Evolutionary conservation across 1,139 yeast genomes (phyloP).

Genomic region (Schwanniomyces etchellsii): DNA sequence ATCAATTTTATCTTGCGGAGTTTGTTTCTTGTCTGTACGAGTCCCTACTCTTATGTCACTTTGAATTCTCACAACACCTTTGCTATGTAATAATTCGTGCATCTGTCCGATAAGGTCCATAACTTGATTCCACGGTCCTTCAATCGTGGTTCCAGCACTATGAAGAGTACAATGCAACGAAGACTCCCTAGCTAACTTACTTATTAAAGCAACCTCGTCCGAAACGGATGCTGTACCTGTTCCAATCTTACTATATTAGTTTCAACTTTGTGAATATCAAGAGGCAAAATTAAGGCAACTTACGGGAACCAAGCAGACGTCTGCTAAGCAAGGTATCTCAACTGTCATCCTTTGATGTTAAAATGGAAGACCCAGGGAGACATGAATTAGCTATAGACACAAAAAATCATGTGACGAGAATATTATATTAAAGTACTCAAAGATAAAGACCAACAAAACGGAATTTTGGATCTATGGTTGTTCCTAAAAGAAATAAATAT

Average conservation of each 20-base stretch:
- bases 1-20: slow-evolving; percentile 61
- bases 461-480: too few species aligned
- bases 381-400: too few species aligned
- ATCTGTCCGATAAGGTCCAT: slow-evolving; percentile 73
- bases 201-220: slow-evolving; percentile 68
- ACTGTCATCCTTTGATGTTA: slow-evolving; percentile 18
- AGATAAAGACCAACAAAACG: too few species aligned
- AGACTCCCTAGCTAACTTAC: slow-evolving; percentile 54
- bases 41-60: slow-evolving; percentile 85
- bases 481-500: too few species aligned
- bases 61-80: slow-evolving; percentile 72
- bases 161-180: slow-evolving; percentile 66
- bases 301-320: slow-evolving; percentile 74
- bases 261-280: not conserved
- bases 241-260: slow-evolving; percentile 49
- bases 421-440: too few species aligned
- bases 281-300: slow-evolving; percentile 1
- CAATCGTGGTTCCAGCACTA: slow-evolving; percentile 87
- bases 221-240: slow-evolving; percentile 74
- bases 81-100: slow-evolving; percentile 63
- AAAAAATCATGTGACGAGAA: too few species aligned
- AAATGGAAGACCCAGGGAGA: not conserved
- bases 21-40: slow-evolving; percentile 61
- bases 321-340: slow-evolving; percentile 66
- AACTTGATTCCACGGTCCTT: slow-evolving; percentile 91